Evolutionary conservation across 2,329 filamentous ascomycete species (phyloP).

Genomic region (Aspergillus novofumigatus): DNA sequence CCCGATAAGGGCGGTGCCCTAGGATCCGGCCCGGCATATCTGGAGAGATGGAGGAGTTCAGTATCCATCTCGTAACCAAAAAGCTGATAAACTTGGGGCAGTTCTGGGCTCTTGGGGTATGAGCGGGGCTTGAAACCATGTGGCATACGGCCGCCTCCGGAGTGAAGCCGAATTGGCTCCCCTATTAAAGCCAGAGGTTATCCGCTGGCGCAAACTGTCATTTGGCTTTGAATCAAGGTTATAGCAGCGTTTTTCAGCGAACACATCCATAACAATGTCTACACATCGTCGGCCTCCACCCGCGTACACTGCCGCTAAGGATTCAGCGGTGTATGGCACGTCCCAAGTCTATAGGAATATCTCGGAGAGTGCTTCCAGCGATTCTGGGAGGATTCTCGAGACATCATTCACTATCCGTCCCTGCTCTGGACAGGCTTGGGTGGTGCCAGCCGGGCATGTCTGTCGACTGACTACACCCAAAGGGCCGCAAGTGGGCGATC

Average conservation of each 20-base stretch:
- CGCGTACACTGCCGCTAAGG: conserved; percentile 35
- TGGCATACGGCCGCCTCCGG: neutral
- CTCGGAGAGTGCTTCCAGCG: conserved; percentile 30
- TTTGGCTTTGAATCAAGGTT: neutral
- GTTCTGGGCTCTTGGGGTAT: neutral
- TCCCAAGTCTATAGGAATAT: conserved; percentile 35
- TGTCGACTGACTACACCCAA: conserved; percentile 70
- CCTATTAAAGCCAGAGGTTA: neutral
- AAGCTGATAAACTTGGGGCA: conserved; percentile 9
- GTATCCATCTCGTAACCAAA: neutral
- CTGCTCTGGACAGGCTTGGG: conserved; percentile 69
- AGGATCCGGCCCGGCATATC: neutral
- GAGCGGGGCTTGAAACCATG: neutral
- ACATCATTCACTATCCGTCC: conserved; percentile 63
- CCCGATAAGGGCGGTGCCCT: conserved; percentile 11
- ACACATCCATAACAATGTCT: conserved; percentile 19
- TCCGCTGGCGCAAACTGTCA: neutral
- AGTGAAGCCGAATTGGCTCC: neutral
- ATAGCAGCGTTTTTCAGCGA: conserved; percentile 4
- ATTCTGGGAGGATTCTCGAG: conserved; percentile 26
- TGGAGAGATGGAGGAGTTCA: neutral
- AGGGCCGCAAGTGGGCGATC: conserved; percentile 76
- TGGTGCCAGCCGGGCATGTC: conserved; percentile 63
- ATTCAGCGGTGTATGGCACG: conserved; percentile 34
- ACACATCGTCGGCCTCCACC: conserved; percentile 32